Conservation (phyloP, 2,329 filamentous ascomycete species). For the Penicillium brevicompactum region DNA sequence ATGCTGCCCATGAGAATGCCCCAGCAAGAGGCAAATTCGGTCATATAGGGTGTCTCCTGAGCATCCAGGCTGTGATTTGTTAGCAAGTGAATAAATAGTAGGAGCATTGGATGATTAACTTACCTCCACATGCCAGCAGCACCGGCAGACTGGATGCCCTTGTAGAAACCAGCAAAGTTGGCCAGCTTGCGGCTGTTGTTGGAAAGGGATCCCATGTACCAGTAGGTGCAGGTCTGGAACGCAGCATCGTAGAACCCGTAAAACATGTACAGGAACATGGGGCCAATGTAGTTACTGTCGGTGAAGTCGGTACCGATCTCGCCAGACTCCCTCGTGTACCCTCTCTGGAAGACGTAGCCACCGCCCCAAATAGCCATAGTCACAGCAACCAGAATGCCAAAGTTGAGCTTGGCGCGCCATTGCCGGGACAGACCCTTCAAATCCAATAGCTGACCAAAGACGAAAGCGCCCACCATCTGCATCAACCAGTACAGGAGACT, state of each 20-base stretch:
- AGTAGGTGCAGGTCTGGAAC: slow-evolving; percentile 91
- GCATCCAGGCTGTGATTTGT: slow-evolving; percentile 64
- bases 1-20: slow-evolving; percentile 73
- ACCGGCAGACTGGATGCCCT: slow-evolving; percentile 86
- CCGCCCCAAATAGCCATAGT: slow-evolving; percentile 83
- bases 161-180: slow-evolving; percentile 90
- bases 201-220: slow-evolving; percentile 91
- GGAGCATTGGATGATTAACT: slow-evolving; percentile 12
- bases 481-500: slow-evolving; percentile 76
- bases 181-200: slow-evolving; percentile 91
- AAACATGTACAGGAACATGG: slow-evolving; percentile 88
- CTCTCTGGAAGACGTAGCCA: slow-evolving; percentile 74
- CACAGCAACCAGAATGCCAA: slow-evolving; percentile 64
- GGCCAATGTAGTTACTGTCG: slow-evolving; percentile 68
- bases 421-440: slow-evolving; percentile 61
- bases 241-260: slow-evolving; percentile 87
- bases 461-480: slow-evolving; percentile 74
- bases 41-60: slow-evolving; percentile 64
- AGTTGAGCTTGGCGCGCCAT: slow-evolving; percentile 66
- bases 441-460: slow-evolving; percentile 75
- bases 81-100: slow-evolving; percentile 5
- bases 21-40: slow-evolving; percentile 76
- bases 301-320: slow-evolving; percentile 63
- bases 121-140: slow-evolving; percentile 61
- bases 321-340: slow-evolving; percentile 54